A percentile compares a stretch with the other conserved stretches of the same genome.
Evolutionary conservation across 345 rosid genomes (phyloP).

Genomic region (Turritis glabra): DNA sequence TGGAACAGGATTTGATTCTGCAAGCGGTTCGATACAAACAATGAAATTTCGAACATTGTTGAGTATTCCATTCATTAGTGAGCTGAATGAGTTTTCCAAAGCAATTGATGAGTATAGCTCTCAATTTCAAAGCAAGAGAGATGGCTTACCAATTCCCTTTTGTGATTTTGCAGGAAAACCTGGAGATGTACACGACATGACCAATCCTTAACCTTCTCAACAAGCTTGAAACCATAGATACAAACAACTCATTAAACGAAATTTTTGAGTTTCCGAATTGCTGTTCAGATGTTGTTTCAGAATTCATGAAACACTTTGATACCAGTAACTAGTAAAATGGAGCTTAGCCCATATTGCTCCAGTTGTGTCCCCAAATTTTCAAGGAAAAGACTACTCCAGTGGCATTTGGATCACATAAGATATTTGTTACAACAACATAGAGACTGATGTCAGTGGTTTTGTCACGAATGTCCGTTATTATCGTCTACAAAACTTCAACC

Average conservation of each 20-base stretch:
- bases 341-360: constrained; percentile 77
- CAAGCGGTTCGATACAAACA: too few species aligned
- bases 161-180: constrained; percentile 68
- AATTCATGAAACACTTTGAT: constrained; percentile 23
- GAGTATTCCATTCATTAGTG: too few species aligned
- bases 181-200: constrained; percentile 70
- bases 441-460: constrained; percentile 89
- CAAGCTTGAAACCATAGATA: constrained; percentile 57
- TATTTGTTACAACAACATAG: constrained; percentile 65
- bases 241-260: not conserved
- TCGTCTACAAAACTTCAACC: constrained; percentile 63
- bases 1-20: too few species aligned
- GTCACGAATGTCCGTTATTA: constrained; percentile 59
- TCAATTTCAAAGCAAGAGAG: constrained; percentile 1
- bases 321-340: constrained; percentile 76
- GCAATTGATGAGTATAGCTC: not conserved
- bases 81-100: not conserved
- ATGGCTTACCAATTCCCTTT: constrained; percentile 54
- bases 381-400: constrained; percentile 57
- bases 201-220: constrained; percentile 76
- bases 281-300: not conserved
- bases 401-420: constrained; percentile 46
- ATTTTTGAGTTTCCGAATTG: not conserved
- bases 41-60: too few species aligned
- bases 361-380: constrained; percentile 66